These are phyloP conservation scores for Pseudogymnoascus sp. DNA, from an alignment of 2,329 filamentous ascomycete species.

Conservation along the genomic window DNA sequence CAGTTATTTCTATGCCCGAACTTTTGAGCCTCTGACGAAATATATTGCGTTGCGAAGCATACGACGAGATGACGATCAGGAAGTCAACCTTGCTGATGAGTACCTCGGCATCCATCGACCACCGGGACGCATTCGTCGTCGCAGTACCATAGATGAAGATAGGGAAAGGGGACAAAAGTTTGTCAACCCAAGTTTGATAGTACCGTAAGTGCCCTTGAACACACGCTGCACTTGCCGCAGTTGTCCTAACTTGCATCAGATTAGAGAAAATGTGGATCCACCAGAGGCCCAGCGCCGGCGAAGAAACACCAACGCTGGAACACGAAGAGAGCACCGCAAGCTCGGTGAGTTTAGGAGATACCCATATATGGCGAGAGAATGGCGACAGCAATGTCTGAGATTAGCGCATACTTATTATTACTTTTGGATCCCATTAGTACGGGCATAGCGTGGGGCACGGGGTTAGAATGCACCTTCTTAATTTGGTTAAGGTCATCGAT, in stretches of 20 bases:
- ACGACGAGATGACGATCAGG: conserved; percentile 50
- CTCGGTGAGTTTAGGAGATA: conserved; percentile 42
- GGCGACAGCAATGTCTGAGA: conserved; percentile 28
- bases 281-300: conserved; percentile 1
- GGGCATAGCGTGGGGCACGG: background rate
- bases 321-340: conserved; percentile 35
- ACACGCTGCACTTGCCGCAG: conserved; percentile 12
- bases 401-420: background rate
- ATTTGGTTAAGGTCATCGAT: background rate
- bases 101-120: conserved; percentile 25
- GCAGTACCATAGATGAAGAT: conserved; percentile 64
- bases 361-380: conserved; percentile 42
- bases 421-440: background rate
- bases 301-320: background rate
- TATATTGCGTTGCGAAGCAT: conserved; percentile 91
- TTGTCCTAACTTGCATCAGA: conserved; percentile 32
- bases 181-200: conserved; percentile 67
- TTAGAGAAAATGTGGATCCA: conserved; percentile 64
- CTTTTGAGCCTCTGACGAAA: conserved; percentile 81
- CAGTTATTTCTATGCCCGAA: conserved; percentile 68
- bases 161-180: conserved; percentile 64
- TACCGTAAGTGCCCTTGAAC: conserved; percentile 46
- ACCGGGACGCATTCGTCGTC: conserved; percentile 21
- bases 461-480: background rate
- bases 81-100: conserved; percentile 37